Evolutionary conservation across 306 rosid genomes (phyloP), one percentile per base, ranked within the genome.

Genomic region (Macrotyloma uniflorum): DNA sequence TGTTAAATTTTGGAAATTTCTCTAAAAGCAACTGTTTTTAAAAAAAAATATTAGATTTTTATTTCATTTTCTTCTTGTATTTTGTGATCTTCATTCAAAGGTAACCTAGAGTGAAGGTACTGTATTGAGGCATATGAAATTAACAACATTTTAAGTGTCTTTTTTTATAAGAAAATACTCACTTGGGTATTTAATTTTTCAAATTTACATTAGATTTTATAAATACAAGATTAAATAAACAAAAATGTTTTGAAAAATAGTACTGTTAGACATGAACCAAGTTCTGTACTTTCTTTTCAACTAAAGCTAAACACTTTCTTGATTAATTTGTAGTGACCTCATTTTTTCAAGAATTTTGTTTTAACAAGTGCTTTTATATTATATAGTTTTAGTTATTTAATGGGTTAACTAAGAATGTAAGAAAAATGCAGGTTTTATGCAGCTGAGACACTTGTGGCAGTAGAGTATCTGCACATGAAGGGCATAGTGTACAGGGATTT

Each of bases 381-480:
- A 6, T 49, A n/a, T n/a, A 8, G 55, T 49, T 47, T 47, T 47
- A 50, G 8, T 51, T 18, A 7, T 51, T 18, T 2, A 51, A 54
- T 54, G 4, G 28, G 32, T 54, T 22, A 22, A 22, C 62, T 54
- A 54, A 22, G 62, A n/a, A 54, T 22, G 62, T 10, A 9, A 20
- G 19, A 19, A 8, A 54, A 54, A 54, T 22, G 32, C 63, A 55
- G 63, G 33, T 55, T 55, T 55, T 55, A 55, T 23, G 63, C 63
- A 22, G 63, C 63, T 0, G 63, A 55, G 63, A 23, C 63, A 23
- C 63, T 55, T 1, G 63, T 55, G 33, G 63, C 63, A 5, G 8
- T 55, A 7, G 63, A 55, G 63, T 55, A 55, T 55, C 33, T 55
- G 4, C 63, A 55, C 63, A 55, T 55, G 63, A 55, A 23, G 63